A percentile compares a stretch with the other conserved stretches of the same genome.
Conservation (phyloP, 257 asterid species). For the Gentiana dahurica region DNA sequence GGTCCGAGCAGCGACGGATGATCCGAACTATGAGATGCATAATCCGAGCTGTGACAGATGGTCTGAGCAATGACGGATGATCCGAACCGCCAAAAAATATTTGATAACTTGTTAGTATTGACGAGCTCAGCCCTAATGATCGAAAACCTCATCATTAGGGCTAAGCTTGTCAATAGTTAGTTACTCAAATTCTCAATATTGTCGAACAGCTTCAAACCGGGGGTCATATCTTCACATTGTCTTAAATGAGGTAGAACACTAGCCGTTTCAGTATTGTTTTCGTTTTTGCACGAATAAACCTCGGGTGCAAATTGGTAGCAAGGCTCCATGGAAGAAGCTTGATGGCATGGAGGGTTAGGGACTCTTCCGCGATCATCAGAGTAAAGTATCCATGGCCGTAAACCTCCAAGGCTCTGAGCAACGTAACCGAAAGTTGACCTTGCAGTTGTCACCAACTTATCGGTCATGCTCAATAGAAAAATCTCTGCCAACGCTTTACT, state of each 20-base stretch:
- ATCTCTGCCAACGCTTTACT: slow-evolving; percentile 3
- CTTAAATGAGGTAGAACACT: slow-evolving; percentile 42
- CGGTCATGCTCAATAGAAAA: slow-evolving; percentile 56
- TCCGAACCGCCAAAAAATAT: too few relatives aligned
- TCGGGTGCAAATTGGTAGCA: slow-evolving; percentile 61
- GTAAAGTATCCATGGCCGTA: slow-evolving; percentile 69
- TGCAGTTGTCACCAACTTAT: slow-evolving; percentile 66
- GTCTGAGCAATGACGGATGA: too few relatives aligned
- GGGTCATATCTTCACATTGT: slow-evolving; percentile 63
- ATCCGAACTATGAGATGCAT: too few relatives aligned
- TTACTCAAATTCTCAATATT: not conserved
- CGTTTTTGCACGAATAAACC: slow-evolving; percentile 33
- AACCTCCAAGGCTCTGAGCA: slow-evolving; percentile 76
- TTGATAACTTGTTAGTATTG: too few relatives aligned
- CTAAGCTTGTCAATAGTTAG: too few relatives aligned
- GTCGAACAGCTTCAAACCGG: slow-evolving; percentile 60
- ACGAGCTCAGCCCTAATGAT: too few relatives aligned
- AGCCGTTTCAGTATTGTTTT: slow-evolving; percentile 34
- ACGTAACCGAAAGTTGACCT: slow-evolving; percentile 82
- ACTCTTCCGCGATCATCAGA: slow-evolving; percentile 35
- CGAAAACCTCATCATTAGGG: too few relatives aligned
- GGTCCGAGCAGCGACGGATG: too few relatives aligned
- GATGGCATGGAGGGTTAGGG: slow-evolving; percentile 44
- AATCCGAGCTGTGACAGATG: too few relatives aligned
- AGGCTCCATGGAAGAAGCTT: slow-evolving; percentile 54